phyloP scores from a whole-genome alignment of 2,329 filamentous ascomycete species.

The Aspergillus pseudoterreus region DNA sequence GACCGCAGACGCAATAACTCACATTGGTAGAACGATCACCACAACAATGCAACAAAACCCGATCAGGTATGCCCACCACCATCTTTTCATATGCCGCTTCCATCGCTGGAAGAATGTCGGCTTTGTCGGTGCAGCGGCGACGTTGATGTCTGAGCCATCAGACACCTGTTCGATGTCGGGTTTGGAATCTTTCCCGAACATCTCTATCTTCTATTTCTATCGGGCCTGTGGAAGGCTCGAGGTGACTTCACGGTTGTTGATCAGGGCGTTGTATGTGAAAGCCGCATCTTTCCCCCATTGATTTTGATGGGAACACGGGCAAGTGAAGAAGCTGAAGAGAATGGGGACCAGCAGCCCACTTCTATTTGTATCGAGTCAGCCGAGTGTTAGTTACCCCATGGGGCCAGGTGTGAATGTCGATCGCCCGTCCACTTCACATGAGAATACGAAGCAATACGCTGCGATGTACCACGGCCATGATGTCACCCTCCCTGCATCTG shows the following conservation, averaged over 20 bases:
- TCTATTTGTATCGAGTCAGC: neutral
- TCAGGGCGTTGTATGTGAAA: neutral
- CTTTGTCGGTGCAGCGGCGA: conserved; percentile 5
- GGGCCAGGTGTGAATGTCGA: neutral
- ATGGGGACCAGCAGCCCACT: neutral
- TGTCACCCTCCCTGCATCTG: neutral
- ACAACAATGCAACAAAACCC: conserved; percentile 17
- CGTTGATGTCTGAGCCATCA: conserved; percentile 8
- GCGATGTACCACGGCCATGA: neutral
- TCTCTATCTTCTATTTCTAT: neutral
- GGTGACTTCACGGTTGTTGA: neutral
- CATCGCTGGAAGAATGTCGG: conserved; percentile 19
- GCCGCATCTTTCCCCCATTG: too few relatives aligned
- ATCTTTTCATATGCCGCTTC: conserved; percentile 21
- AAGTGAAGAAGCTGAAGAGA: neutral
- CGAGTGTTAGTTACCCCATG: neutral
- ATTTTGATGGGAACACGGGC: neutral
- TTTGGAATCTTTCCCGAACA: conserved; percentile 17
- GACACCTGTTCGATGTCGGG: conserved; percentile 11
- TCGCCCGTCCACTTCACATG: neutral
- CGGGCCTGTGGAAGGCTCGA: neutral
- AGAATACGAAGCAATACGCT: neutral
- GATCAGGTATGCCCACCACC: conserved; percentile 25
- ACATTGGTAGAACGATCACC: conserved; percentile 20
- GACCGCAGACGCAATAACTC: neutral